Evolutionary conservation across 352 stramenopile genomes (phyloP), one percentile per base, ranked within the genome.

Genomic region (Phytophthora hibernalis): DNA sequence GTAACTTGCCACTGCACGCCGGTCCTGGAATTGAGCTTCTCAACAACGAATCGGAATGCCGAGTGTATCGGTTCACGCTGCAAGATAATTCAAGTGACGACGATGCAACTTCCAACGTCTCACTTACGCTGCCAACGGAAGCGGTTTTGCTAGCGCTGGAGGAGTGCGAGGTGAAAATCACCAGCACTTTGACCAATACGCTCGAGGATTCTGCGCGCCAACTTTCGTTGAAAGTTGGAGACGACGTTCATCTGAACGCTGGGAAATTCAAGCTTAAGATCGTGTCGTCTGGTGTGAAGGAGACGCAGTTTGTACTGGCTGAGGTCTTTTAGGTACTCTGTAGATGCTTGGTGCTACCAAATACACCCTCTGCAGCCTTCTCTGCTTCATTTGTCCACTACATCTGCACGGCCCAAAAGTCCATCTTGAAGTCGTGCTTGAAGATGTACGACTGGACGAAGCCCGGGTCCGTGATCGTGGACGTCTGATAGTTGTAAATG

Each of bases 401-500:
- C 58, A 70, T 70, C 54, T 68, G 43, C 13, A 82, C 54, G 31
- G 61, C 56, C 79, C 79, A 90, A 43, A 73, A 89, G 50, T 71
- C 55, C 48, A 68, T 74, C 24, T 80, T 70, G 21, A 69, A 67
- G 68, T 88, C 75, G 56, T 90, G 79, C 50, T 87, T 87, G 67
- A 91, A 91, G 51, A 91, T 64, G 59, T 90, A 89, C 20, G 75
- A 80, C 68, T 91, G 53, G 21, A 91, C 83, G 60, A 87, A 91
- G 51, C 68, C 76, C 38, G 83, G 83, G 40, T 80, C 61, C 65
- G 76, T 87, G 63, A 89, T 44, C 11, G 79, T 89, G 20, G 77
- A 88, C 54, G 77, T 90, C 24, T 78, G 68, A 47, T 85, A 89
- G 70, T 90, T 92, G 80, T 91, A 92, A 47, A 91, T 88, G 12